Base-by-base conservation (phyloP, 768 basidiomycete genomes). In the Psilocybe tampanensis region DNA sequence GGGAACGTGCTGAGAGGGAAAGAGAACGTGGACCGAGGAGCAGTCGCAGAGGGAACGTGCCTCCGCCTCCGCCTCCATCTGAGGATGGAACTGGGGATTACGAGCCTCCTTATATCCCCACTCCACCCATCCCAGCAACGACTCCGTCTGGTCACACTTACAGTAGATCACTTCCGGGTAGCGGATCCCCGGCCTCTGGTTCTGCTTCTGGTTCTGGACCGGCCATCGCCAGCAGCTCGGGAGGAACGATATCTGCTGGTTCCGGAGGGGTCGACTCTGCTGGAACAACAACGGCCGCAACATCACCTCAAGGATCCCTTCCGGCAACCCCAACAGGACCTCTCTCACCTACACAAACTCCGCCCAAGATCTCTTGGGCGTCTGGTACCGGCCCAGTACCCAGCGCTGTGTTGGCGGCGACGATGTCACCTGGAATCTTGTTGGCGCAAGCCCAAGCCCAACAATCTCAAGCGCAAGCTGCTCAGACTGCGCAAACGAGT, bases 1-100 rank as follows among this genome's bases (percentile, higher is more conserved):
- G 75, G 42, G 56, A 60, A 53, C 22, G 44, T 53, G 29, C 62
- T 63, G 63, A 71, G 54, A 65, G 74, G 19, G 75, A 77, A 44
- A 66, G 65, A 18, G 65, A 66, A n/a, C 60, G 63, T 32, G 55
- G 58, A 36, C 57, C 64, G 68, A 64, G 52, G 64, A 66, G 54
- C 36, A 64, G 52, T 36, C 62, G 51, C 51, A 57, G 55, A 58
- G 62, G 55, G 36, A 63, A 60, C 39, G 44, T 64, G 11, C 68
- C 69, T 7, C 69, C 68, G 22, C 61, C 71, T 4, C 70, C 72
- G 2, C 70, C 70, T 22, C 70, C 70, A 0, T 67, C 65, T 39
- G 69, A 70, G 52, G 69, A 66, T 42, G 69, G 68, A 3, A 51
- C 54, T 22, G 61, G 55, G 9, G 61, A 55, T 2, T 29, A 26